Conservation (phyloP, 352 stramenopile species). For the Phytophthora aleatoria region DNA sequence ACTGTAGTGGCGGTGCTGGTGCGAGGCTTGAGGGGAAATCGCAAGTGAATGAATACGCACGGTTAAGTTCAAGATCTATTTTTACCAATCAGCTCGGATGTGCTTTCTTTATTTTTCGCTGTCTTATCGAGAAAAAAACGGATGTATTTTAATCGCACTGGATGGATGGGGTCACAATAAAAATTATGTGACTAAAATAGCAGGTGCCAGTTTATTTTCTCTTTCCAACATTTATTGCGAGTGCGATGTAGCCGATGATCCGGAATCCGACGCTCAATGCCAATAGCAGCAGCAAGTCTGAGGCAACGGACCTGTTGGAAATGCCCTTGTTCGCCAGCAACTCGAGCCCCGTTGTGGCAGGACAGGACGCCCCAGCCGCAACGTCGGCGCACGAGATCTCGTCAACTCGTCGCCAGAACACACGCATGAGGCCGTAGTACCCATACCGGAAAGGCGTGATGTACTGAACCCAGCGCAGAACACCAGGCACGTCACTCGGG, state of each 20-base stretch:
- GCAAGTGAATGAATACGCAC: neutral
- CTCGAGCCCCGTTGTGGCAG: slow-evolving; percentile 32
- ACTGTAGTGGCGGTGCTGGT: neutral
- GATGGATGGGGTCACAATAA: neutral
- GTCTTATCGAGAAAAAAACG: neutral
- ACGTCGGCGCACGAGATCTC: slow-evolving; percentile 43
- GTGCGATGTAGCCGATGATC: slow-evolving; percentile 32
- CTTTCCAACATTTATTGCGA: slow-evolving; percentile 32
- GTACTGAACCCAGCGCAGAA: slow-evolving; percentile 55
- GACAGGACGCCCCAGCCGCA: slow-evolving; percentile 18
- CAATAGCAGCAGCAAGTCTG: slow-evolving; percentile 32
- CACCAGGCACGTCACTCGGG: slow-evolving; percentile 36
- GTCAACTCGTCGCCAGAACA: slow-evolving; percentile 45
- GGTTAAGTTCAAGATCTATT: neutral
- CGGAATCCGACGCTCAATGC: slow-evolving; percentile 39
- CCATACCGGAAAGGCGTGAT: slow-evolving; percentile 59
- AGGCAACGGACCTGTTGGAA: slow-evolving; percentile 25
- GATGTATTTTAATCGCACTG: neutral
- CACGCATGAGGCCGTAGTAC: slow-evolving; percentile 53
- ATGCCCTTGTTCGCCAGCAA: slow-evolving; percentile 46
- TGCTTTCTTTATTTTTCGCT: neutral
- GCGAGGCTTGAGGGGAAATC: slow-evolving; percentile 6
- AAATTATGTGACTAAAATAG: too few relatives aligned
- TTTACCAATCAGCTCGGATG: neutral
- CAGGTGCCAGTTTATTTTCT: slow-evolving; percentile 13